Evolutionary conservation across 75 land plant genomes (phyloP).

Genomic region (Selaginella tamariscina): DNA sequence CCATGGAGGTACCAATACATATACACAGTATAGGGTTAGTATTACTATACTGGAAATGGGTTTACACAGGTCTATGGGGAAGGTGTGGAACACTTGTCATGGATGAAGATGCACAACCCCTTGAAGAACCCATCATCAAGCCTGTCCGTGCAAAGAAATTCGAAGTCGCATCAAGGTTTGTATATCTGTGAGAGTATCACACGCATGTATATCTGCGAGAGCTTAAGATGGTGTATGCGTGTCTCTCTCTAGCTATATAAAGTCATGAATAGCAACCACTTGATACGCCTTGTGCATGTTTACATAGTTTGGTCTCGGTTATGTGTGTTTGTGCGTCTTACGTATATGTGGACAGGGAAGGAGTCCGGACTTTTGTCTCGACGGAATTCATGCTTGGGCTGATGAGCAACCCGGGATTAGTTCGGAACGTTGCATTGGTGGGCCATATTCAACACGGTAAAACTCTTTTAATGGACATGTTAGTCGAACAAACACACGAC

Average conservation of each 20-base stretch:
- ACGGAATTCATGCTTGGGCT: conserved; percentile 83
- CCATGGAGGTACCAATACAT: conserved; percentile 90
- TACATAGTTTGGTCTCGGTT: too few species aligned
- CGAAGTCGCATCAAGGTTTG: conserved; percentile 69
- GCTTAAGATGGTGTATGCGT: too few species aligned
- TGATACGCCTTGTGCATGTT: too few species aligned
- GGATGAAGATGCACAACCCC: conserved; percentile 95
- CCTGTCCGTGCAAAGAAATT: conserved; percentile 65
- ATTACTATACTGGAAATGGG: conserved; percentile 95
- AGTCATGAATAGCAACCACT: too few species aligned
- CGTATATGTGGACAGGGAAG: too few species aligned
- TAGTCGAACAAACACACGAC: conserved; percentile 89
- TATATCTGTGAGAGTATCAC: too few species aligned
- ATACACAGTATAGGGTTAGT: too few species aligned
- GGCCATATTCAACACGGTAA: conserved; percentile 96
- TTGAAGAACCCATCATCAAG: conserved; percentile 87
- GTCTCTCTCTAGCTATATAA: too few species aligned
- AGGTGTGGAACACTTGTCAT: conserved; percentile 95
- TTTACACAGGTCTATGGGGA: too few species aligned
- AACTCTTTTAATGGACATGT: conserved; percentile 93
- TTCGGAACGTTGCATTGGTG: conserved; percentile 79
- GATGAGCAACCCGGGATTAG: conserved; percentile 70
- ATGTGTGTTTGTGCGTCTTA: too few species aligned
- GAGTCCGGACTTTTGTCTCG: conserved; percentile 53
- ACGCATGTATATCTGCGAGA: too few species aligned